phyloP scores from a whole-genome alignment of 768 basidiomycete genomes.

The Rhodotorula taiwanensis region DNA sequence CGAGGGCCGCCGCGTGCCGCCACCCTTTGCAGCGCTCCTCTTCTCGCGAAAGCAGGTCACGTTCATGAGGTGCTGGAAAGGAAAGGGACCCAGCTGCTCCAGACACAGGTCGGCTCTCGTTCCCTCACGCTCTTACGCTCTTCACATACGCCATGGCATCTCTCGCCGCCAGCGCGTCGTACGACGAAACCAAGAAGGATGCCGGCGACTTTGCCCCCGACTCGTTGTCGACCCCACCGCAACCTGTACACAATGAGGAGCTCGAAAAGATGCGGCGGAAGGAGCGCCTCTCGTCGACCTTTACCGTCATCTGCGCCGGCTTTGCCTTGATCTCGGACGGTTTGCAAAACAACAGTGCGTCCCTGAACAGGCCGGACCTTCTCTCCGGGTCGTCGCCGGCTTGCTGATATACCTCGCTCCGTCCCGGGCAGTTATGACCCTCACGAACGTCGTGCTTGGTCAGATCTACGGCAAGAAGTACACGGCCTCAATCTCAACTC shows the following conservation, averaged over 20 bases:
- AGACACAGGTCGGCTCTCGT: no score
- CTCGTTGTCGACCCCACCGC: background rate
- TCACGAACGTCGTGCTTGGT: conserved; percentile 52
- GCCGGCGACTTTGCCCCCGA: background rate
- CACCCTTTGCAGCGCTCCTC: no score
- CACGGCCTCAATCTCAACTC: conserved; percentile 58
- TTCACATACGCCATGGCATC: no score
- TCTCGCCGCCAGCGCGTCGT: no score
- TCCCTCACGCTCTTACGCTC: no score
- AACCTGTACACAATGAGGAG: background rate
- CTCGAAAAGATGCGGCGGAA: background rate
- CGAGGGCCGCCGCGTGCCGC: no score
- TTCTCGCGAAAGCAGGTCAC: no score
- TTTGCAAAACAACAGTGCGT: conserved; percentile 40
- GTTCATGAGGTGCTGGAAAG: no score
- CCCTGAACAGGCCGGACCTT: no score
- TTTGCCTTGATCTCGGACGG: conserved; percentile 63
- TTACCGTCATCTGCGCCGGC: conserved; percentile 60
- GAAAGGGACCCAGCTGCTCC: no score
- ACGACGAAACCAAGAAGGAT: background rate
- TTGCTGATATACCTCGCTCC: no score
- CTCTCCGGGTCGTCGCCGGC: no score
- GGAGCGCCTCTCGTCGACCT: conserved; percentile 55
- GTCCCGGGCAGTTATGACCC: background rate
- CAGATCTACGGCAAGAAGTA: conserved; percentile 59